phyloP scores from a whole-genome alignment of 352 stramenopile species.

The Pythium insidiosum region DNA sequence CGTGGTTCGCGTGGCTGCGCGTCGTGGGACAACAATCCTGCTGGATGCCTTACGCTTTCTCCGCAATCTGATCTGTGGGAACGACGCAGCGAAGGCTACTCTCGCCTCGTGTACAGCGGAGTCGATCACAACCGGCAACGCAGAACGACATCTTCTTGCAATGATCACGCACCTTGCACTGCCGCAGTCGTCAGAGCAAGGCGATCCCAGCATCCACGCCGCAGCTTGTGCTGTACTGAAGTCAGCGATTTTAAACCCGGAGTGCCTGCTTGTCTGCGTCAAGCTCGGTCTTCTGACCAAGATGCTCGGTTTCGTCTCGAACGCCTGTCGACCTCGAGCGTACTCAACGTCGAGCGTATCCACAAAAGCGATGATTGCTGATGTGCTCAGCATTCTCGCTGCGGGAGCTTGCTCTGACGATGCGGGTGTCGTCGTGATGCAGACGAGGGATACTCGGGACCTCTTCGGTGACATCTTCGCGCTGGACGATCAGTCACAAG shows the following conservation, averaged over 20 bases:
- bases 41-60: conserved; percentile 33
- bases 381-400: conserved; percentile 31
- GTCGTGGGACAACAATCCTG: conserved; percentile 30
- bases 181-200: no score
- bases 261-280: conserved; percentile 36
- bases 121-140: neutral
- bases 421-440: conserved; percentile 29
- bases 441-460: conserved; percentile 20
- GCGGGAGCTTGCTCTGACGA: conserved; percentile 36
- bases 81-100: conserved; percentile 29
- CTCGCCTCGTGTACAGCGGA: conserved; percentile 5
- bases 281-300: conserved; percentile 32
- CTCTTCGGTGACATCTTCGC: conserved; percentile 41
- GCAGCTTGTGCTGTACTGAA: conserved; percentile 36
- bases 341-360: no score
- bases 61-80: conserved; percentile 35
- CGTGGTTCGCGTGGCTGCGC: conserved; percentile 34
- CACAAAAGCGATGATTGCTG: no score
- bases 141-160: conserved; percentile 6
- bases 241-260: conserved; percentile 30
- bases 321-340: conserved; percentile 36
- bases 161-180: conserved; percentile 10
- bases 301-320: conserved; percentile 25
- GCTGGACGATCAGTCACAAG: neutral
- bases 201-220: no score